Conservation (phyloP, 352 stramenopile genomes). For the Phytophthora kernoviae region DNA sequence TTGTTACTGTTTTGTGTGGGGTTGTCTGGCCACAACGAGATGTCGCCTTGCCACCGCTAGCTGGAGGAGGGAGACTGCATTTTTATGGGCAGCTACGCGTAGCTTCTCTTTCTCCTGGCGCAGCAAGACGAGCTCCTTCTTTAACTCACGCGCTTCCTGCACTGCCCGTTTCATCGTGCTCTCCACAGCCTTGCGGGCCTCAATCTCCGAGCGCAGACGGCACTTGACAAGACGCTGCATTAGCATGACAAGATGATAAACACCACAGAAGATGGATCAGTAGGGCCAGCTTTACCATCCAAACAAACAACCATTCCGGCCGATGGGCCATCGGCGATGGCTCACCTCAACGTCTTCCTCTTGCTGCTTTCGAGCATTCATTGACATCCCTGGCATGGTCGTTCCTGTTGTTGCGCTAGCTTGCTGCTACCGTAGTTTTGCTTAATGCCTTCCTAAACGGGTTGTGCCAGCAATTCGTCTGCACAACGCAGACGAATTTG, state of each 20-base stretch:
- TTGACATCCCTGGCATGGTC: constrained; percentile 37
- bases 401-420: neutral
- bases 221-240: constrained; percentile 75
- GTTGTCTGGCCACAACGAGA: constrained; percentile 1
- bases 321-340: neutral
- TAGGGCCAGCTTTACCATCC: too few relatives aligned
- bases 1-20: constrained; percentile 20
- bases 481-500: constrained; percentile 1
- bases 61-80: constrained; percentile 9
- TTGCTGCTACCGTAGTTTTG: constrained; percentile 10
- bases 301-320: too few relatives aligned
- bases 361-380: constrained; percentile 58
- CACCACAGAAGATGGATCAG: neutral
- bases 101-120: constrained; percentile 77
- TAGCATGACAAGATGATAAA: neutral
- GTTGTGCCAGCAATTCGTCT: constrained; percentile 12
- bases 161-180: constrained; percentile 67
- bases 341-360: constrained; percentile 66
- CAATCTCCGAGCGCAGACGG: constrained; percentile 73
- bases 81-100: constrained; percentile 29
- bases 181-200: constrained; percentile 72
- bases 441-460: constrained; percentile 7
- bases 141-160: constrained; percentile 29
- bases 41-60: constrained; percentile 13
- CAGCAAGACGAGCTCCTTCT: constrained; percentile 78